Evolutionary conservation across 83 land plant species (phyloP), one percentile per base, ranked within the genome.

Genomic region (Diphasiastrum complanatum): DNA sequence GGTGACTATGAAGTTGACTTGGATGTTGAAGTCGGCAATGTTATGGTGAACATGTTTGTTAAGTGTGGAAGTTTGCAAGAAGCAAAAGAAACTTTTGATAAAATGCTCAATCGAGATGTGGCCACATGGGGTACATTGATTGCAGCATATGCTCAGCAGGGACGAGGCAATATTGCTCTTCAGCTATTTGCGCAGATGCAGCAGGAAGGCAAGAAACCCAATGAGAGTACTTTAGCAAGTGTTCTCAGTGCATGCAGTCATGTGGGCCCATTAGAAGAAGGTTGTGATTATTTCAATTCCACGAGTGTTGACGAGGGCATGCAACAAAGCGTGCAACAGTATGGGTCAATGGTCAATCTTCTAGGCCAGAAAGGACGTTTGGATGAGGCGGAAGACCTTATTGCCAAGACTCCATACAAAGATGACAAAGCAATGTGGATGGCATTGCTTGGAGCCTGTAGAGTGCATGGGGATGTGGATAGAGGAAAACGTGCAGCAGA

Each of bases 391-490:
- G 45, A 32, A 41, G 65, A 59, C 27, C 58, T 67, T 52, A 31
- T 67, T 4, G 26, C 30, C 2, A 20, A 25, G 10, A 67, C 58
- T 62, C 70, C 64, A 11, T 2, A 57, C 20, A n/a, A 58, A 67
- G 43, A 62, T 11, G 30, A 32, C 27, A 25, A 23, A 22, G 11
- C 24, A 18, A 24, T 58, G 12, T 67, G 70, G 70, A 30, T 37
- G 33, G 11, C 70, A 32, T 45, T 67, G 23, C 70, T 67, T 5
- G 67, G 49, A 18, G 43, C 70, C 25, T 67, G 70, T 25, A 56
- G 63, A 58, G 36, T 2, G 12, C 70, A 59, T 14, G 55, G 47
- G 20, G 55, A 67, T 33, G 26, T 58, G 23, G 28, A 67, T 37
- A 22, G 53, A 34, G 70, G 65, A 24, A 36, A 57, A 33, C 32